phyloP scores from a whole-genome alignment of 352 stramenopile species.

The Globisporangium solare region DNA sequence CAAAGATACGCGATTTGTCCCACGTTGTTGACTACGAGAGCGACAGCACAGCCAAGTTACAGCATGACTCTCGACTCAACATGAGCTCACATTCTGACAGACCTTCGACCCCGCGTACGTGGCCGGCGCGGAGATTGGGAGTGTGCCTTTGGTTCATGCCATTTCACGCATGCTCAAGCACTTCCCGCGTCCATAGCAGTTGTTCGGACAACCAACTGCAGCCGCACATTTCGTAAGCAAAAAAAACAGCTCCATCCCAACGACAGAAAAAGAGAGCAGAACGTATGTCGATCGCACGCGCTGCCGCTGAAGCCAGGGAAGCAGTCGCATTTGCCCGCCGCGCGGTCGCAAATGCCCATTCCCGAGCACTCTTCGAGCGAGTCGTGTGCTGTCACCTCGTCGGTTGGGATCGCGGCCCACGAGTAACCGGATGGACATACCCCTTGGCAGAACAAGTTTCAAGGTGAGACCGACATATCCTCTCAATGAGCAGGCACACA shows the following conservation, averaged over 20 bases:
- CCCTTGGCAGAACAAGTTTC: conserved; percentile 17
- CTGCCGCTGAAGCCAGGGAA: conserved; percentile 75
- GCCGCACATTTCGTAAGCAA: conserved; percentile 3
- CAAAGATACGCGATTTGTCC: conserved; percentile 90
- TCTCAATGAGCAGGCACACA: neutral
- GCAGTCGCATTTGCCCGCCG: conserved; percentile 68
- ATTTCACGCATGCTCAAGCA: conserved; percentile 86
- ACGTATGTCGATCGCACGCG: conserved; percentile 75
- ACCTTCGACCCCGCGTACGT: conserved; percentile 48
- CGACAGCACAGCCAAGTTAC: neutral
- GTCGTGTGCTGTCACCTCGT: conserved; percentile 31
- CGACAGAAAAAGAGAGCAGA: neutral
- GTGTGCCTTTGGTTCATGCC: conserved; percentile 43
- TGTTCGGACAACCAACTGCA: conserved; percentile 51
- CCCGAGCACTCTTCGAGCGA: conserved; percentile 80
- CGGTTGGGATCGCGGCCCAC: conserved; percentile 48
- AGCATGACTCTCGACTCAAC: neutral
- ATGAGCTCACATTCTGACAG: neutral
- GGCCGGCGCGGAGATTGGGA: conserved; percentile 62
- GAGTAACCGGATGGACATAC: conserved; percentile 47
- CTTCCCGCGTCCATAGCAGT: conserved; percentile 66
- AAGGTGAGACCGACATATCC: too few species aligned
- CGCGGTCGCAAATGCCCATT: conserved; percentile 82
- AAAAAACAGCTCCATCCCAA: neutral
- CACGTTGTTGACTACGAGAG: conserved; percentile 56